Conservation (phyloP, 2,329 filamentous ascomycete genomes). For the Clarireedia paspali region DNA sequence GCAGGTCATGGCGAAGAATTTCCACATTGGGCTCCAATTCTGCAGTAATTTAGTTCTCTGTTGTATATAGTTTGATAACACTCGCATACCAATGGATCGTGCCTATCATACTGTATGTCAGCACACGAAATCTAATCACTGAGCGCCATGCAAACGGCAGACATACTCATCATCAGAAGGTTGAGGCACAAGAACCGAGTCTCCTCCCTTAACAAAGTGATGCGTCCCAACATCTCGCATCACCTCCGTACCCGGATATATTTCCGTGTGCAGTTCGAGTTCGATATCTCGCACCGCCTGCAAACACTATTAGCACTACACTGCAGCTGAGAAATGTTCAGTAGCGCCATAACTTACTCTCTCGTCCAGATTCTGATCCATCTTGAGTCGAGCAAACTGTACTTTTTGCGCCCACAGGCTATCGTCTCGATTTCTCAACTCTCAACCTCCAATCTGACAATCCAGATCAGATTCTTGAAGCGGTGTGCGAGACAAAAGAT, state of each 20-base stretch:
- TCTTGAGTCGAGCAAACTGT: not conserved
- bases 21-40: constrained; percentile 41
- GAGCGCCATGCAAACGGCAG: not conserved
- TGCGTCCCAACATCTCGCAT: constrained; percentile 48
- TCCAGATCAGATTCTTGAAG: too few relatives aligned
- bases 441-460: too few relatives aligned
- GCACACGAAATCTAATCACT: too few relatives aligned
- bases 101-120: constrained; percentile 10
- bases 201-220: constrained; percentile 52
- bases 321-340: too few relatives aligned
- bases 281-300: constrained; percentile 24
- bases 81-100: constrained; percentile 36
- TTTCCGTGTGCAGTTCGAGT: constrained; percentile 26
- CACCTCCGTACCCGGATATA: constrained; percentile 31
- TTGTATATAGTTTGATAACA: not conserved
- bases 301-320: not conserved
- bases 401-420: too few relatives aligned
- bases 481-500: too few relatives aligned
- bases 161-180: constrained; percentile 35
- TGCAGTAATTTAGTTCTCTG: constrained; percentile 5
- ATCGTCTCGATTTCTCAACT: too few relatives aligned
- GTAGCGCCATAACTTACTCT: constrained; percentile 8
- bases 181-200: constrained; percentile 41
- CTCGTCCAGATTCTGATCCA: constrained; percentile 24
- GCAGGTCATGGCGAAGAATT: constrained; percentile 31